Conservation (phyloP, 1,284 basidiomycete species). For the Coniophora puteana region DNA sequence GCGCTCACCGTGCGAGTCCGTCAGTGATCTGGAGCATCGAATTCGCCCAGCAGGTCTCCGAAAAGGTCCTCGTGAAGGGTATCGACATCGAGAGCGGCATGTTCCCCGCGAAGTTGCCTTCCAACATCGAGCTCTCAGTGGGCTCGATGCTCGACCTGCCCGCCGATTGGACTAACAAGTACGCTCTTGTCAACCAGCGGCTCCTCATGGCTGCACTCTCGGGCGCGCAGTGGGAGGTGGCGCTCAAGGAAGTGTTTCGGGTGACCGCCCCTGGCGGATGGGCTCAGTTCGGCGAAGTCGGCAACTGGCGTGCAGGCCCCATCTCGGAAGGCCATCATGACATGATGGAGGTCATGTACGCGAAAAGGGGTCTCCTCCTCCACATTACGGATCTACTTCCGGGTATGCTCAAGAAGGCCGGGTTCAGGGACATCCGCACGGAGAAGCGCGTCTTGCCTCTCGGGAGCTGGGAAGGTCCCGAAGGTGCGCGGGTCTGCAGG, state of each 20-base stretch:
- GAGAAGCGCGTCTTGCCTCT: constrained; percentile 13
- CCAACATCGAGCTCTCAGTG: too few species aligned
- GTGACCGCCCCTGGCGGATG: constrained; percentile 27
- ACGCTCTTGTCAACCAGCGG: constrained; percentile 29
- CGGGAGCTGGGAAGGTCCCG: constrained; percentile 18
- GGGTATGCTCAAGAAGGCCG: constrained; percentile 15
- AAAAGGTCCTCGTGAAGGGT: constrained; percentile 16
- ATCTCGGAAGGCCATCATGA: too few species aligned
- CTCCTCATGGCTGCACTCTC: constrained; percentile 26
- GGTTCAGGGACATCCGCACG: constrained; percentile 16
- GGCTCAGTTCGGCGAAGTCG: constrained; percentile 24
- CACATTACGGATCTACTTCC: too few species aligned
- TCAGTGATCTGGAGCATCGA: constrained; percentile 22
- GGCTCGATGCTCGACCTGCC: too few species aligned
- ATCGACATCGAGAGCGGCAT: constrained; percentile 18
- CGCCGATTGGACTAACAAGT: constrained; percentile 20
- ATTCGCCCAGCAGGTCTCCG: constrained; percentile 10
- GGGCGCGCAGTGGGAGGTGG: constrained; percentile 21
- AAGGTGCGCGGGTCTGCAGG: constrained; percentile 10
- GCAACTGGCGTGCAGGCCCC: too few species aligned
- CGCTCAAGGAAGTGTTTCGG: constrained; percentile 23
- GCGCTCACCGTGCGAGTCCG: neutral
- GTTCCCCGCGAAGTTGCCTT: too few species aligned
- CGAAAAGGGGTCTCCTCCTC: too few species aligned
- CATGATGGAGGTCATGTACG: too few species aligned